Evolutionary conservation across 345 rosid species (phyloP), one percentile per base, ranked within the genome.

Genomic region (Cardamine chenopodiifolia): DNA sequence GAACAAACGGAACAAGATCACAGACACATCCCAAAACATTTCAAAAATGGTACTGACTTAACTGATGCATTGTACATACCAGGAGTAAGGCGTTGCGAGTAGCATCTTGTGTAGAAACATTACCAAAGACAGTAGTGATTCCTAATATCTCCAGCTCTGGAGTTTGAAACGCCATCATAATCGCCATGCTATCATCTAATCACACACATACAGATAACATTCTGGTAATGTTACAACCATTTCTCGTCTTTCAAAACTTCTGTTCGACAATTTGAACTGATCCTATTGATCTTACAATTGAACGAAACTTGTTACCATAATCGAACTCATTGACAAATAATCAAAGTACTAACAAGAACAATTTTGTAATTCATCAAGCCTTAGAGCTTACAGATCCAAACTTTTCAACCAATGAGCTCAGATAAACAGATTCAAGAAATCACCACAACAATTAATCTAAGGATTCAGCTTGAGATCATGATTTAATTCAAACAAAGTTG

Each of bases 161-260:
- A 68, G 87, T 79, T 73, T 95, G 92, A 74, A 95, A 95, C 28
- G 97, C 99, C 99, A 95, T 95, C 57, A 95, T 68, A 61, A 95
- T 87, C 63, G 97, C 92, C 92, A 92, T 95, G 83, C 85, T 85
- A 79, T 95, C 99, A 85, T 95, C 99, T 91, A 82, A 23, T 47
- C 14, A 34, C 69, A 57, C 53, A 67, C 15, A 72, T 8, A 49
- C 26, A 25, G 2, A 25, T 3, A 29, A 32, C 12, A 13, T 29
- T 0, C 3, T 20, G 39, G 0, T 15, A 37, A 32, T 53, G 6
- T 39, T 29, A 65, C 8, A 34, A 34, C 37, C 37, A 34, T 34
- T 34, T 31, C 8, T 31, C 35, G 9, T 31, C 35, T 31, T 7
- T 31, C 35, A 31, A 31, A 34, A 34, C 37, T 34, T 34, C 11